These are phyloP conservation scores for Colletotrichum sp. DNA, from an alignment of 2,329 filamentous ascomycete species.

Conservation along the genomic window DNA sequence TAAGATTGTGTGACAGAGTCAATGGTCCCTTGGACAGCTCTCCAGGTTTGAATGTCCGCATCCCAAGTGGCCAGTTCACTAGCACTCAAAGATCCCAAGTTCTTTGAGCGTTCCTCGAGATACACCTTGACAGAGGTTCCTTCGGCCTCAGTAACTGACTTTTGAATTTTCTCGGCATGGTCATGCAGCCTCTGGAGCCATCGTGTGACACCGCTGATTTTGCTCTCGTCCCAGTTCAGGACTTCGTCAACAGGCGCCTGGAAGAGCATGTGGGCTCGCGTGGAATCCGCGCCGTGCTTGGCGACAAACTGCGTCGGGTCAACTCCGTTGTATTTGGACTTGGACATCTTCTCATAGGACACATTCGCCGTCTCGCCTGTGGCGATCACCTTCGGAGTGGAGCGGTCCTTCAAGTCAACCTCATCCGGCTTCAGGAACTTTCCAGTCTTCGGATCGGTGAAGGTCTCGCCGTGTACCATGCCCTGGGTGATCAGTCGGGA, in stretches of 20 bases:
- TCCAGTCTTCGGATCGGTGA: conserved; percentile 74
- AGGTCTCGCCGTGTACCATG: conserved; percentile 92
- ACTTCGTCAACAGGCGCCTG: conserved; percentile 84
- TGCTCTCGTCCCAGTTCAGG: conserved; percentile 85
- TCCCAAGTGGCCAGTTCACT: conserved; percentile 38
- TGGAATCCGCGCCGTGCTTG: conserved; percentile 82
- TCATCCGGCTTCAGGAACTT: conserved; percentile 80
- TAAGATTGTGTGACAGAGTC: conserved; percentile 71
- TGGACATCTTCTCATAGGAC: conserved; percentile 91
- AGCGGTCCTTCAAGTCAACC: conserved; percentile 65
- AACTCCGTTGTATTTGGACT: conserved; percentile 92
- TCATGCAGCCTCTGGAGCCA: conserved; percentile 77
- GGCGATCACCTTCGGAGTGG: conserved; percentile 64
- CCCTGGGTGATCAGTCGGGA: conserved; percentile 84
- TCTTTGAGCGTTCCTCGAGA: conserved; percentile 38
- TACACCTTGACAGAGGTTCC: conserved; percentile 28
- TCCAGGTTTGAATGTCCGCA: conserved; percentile 61
- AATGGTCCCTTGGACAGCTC: conserved; percentile 71
- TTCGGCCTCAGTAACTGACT: neutral
- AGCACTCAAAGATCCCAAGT: conserved; percentile 33
- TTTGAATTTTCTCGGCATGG: conserved; percentile 46
- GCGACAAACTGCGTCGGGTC: conserved; percentile 77
- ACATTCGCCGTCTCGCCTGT: conserved; percentile 65
- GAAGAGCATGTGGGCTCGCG: conserved; percentile 86
- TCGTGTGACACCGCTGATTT: conserved; percentile 80